These are phyloP conservation scores for Phylloporus arenicola DNA, from an alignment of 768 basidiomycete species.

Conservation along the genomic window DNA sequence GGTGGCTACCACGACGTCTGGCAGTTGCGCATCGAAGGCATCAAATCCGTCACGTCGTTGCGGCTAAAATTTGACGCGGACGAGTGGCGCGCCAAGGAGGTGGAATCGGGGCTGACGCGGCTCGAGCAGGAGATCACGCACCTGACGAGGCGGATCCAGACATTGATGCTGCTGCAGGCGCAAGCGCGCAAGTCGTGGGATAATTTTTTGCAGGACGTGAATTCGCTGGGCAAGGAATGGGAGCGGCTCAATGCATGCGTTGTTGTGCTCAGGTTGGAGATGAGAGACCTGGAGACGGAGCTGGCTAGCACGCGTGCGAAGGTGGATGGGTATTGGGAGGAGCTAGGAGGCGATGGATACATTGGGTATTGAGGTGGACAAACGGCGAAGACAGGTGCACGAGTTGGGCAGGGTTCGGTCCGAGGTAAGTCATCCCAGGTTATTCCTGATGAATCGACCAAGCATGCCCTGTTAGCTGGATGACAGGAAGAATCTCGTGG, in stretches of 20 bases:
- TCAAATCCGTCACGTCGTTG: conserved; percentile 74
- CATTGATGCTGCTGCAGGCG: conserved; percentile 61
- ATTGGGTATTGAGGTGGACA: conserved; percentile 73
- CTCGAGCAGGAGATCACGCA: conserved; percentile 86
- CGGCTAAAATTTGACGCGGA: conserved; percentile 64
- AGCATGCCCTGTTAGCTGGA: conserved; percentile 38
- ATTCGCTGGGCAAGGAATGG: conserved; percentile 56
- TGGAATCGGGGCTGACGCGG: conserved; percentile 60
- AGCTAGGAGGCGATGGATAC: conserved; percentile 77
- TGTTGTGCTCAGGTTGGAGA: conserved; percentile 56
- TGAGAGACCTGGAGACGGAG: conserved; percentile 71
- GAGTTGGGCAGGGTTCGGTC: conserved; percentile 63
- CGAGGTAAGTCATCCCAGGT: conserved; percentile 46
- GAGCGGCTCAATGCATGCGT: conserved; percentile 63
- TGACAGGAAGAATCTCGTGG: conserved; percentile 70
- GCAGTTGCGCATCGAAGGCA: conserved; percentile 83
- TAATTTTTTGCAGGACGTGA: conserved; percentile 57
- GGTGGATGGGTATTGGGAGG: conserved; percentile 57
- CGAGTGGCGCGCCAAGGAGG: conserved; percentile 59
- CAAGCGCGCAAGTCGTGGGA: conserved; percentile 67
- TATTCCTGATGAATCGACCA: neutral
- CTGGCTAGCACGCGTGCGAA: conserved; percentile 56
- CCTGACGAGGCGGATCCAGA: conserved; percentile 65
- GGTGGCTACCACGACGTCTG: conserved; percentile 95
- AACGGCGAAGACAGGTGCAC: conserved; percentile 61